Base-by-base conservation (phyloP, 257 asterid species). In the Verbena officinalis region DNA sequence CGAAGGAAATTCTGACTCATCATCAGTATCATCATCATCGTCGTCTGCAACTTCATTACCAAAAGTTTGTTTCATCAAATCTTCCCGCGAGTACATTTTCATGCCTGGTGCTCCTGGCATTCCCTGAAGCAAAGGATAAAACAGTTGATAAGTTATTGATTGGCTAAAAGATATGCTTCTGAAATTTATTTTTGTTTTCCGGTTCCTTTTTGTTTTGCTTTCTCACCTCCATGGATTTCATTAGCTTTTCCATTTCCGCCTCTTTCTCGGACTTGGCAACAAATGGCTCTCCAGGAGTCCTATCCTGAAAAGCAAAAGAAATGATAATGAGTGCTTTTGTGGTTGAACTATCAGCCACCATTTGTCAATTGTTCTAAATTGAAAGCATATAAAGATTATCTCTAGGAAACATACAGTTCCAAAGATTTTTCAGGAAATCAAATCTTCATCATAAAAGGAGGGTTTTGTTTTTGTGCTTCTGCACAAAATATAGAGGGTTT, bases 11-110 rank as follows among this genome's bases (percentile, higher is more conserved):
- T 72, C 78, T 0, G 81, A 72, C 51, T 83, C 95, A 3, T 81
- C 95, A 15, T 85, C 91, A 27, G 33, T 27, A 36, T 36, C 40
- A 5, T 86, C 96, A 0, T 82, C 95, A 0, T 89, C 95, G 0
- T 84, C 97, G 16, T 86, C 96, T 45, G 51, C 95, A 65, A 78
- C 91, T 51, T 72, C 95, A 30, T 67, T 80, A 36, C 96, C 98
- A 36, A 86, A 80, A 10, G 83, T 89, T 67, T 91, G 84, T 64
- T 84, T 84, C 95, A 81, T 88, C 76, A 91, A 79, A 61, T 91
- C 98, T 69, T 91, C 98, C 70, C 92, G 78, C 0, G 98, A 88
- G 83, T 86, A 91, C 98, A 91, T 91, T 82, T 91, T 84, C 98
- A 91, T 91, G 56, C 87, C 78, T 1, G 98, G 96, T 40, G 96